Conservation (phyloP, 768 basidiomycete genomes). For the Boletus insuetus region DNA sequence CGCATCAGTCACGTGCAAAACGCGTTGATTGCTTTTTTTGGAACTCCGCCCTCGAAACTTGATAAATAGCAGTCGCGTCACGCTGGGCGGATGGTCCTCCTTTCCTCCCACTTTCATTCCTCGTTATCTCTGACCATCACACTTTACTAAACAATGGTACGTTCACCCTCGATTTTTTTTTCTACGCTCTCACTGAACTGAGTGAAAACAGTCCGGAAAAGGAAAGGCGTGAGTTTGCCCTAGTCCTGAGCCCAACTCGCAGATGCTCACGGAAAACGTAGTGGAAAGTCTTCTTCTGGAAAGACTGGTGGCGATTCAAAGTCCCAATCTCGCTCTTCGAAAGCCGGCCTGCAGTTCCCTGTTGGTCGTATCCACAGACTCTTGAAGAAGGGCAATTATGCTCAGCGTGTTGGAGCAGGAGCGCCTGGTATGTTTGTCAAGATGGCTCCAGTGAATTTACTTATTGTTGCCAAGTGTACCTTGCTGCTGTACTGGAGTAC, state of each 20-base stretch:
- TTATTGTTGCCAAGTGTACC: constrained; percentile 53
- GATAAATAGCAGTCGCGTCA: constrained; percentile 33
- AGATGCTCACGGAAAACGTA: constrained; percentile 11
- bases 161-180: background rate
- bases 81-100: background rate
- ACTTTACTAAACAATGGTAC: constrained; percentile 33
- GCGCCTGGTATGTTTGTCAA: constrained; percentile 51
- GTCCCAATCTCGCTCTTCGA: constrained; percentile 64
- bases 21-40: constrained; percentile 32
- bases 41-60: constrained; percentile 30
- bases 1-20: constrained; percentile 35
- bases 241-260: background rate
- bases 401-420: constrained; percentile 65
- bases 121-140: constrained; percentile 7
- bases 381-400: constrained; percentile 71
- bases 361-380: constrained; percentile 82
- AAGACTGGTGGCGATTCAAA: constrained; percentile 53
- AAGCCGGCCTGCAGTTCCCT: constrained; percentile 69
- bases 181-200: constrained; percentile 6
- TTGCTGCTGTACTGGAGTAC: constrained; percentile 85
- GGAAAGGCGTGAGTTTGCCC: constrained; percentile 45
- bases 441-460: background rate
- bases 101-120: constrained; percentile 19
- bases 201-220: constrained; percentile 46
- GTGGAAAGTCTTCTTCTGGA: constrained; percentile 46